These are phyloP conservation scores for Betula pendula DNA, from an alignment of 306 rosid genomes.

Conservation along the genomic window DNA sequence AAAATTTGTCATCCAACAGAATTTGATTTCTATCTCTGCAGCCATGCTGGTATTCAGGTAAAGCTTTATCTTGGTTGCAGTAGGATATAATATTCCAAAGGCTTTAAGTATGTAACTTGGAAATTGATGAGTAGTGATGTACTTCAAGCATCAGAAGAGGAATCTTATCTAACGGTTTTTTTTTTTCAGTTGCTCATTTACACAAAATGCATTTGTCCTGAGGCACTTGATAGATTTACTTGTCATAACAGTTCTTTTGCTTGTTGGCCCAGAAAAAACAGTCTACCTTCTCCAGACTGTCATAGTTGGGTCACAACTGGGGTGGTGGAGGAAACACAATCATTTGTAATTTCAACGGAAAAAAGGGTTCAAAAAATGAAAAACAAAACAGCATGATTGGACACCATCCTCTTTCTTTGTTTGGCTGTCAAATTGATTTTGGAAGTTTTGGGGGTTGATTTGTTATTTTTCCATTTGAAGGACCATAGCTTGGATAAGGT, in stretches of 20 bases:
- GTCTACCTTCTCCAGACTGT: background rate
- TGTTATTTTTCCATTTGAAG: background rate
- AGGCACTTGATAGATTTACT: background rate
- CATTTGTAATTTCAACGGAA: background rate
- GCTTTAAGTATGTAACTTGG: background rate
- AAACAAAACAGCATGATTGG: background rate
- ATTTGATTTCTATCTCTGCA: slow-evolving; percentile 91
- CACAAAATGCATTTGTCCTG: background rate
- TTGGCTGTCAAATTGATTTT: background rate
- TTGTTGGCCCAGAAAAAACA: background rate
- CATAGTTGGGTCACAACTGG: background rate
- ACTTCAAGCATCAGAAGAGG: background rate
- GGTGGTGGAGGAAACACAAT: background rate
- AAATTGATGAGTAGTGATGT: background rate
- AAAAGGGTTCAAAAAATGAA: background rate
- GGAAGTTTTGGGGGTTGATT: background rate
- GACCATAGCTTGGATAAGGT: background rate
- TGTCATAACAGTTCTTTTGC: background rate
- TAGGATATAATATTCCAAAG: background rate
- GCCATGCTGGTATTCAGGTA: slow-evolving; percentile 96
- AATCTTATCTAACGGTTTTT: background rate
- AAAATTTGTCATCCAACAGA: slow-evolving; percentile 94
- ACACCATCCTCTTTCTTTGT: background rate
- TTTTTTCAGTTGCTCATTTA: background rate
- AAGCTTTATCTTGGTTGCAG: background rate